Conservation (phyloP, 257 asterid genomes). For the Solanum habrochaites region DNA sequence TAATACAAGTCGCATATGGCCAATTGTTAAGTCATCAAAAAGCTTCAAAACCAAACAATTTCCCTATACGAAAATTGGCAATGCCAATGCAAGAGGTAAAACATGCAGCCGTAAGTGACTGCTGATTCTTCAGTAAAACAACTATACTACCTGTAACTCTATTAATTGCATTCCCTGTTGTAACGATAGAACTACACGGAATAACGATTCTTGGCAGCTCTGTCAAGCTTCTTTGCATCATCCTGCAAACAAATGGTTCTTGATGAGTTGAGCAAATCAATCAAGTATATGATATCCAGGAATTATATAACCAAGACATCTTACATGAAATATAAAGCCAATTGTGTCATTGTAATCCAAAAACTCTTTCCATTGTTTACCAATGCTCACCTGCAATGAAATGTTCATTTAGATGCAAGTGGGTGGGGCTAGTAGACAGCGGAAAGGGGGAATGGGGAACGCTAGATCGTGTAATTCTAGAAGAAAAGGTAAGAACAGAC, state of each 20-base stretch:
- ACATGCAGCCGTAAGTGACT: not conserved
- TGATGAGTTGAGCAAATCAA: not conserved
- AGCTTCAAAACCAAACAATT: not conserved
- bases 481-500: not conserved
- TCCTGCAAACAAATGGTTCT: constrained; percentile 32
- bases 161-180: not conserved
- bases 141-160: not conserved
- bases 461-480: not conserved
- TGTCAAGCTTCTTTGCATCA: constrained; percentile 56
- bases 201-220: constrained; percentile 53
- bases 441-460: too few relatives aligned
- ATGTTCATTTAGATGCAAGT: not conserved
- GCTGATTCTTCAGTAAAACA: not conserved
- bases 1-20: not conserved
- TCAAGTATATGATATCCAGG: not conserved
- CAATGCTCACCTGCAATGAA: constrained; percentile 66
- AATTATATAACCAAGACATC: constrained; percentile 4
- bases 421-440: not conserved
- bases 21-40: not conserved
- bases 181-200: constrained; percentile 17
- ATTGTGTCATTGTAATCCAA: constrained; percentile 60
- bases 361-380: constrained; percentile 83
- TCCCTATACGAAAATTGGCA: not conserved
- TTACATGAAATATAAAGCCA: constrained; percentile 81
- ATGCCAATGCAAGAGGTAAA: not conserved